A percentile compares a stretch with the other conserved stretches of the same genome.
Conservation (phyloP, 2,329 filamentous ascomycete species). For the Verticillium tricorpus region DNA sequence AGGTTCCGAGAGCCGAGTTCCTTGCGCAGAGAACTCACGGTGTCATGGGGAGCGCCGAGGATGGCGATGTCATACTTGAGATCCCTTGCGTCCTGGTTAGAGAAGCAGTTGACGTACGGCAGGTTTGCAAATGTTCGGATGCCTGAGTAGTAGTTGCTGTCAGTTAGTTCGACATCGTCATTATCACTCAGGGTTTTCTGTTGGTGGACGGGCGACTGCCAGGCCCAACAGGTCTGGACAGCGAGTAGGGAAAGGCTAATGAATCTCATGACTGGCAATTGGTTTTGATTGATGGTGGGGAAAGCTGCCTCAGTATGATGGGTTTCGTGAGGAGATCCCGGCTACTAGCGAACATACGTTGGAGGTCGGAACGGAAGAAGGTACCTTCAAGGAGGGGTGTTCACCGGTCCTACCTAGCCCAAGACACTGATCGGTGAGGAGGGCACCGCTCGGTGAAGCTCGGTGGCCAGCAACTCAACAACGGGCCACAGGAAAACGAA, state of each 20-base stretch:
- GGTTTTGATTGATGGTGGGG: no score
- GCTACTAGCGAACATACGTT: no score
- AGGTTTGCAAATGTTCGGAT: conserved; percentile 20
- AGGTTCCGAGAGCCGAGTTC: neutral
- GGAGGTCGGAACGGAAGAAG: no score
- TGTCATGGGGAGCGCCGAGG: conserved; percentile 23
- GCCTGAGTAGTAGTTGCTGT: conserved; percentile 11
- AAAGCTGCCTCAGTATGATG: no score
- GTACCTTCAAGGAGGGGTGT: neutral
- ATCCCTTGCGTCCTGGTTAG: conserved; percentile 5
- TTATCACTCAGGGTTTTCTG: neutral
- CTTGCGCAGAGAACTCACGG: conserved; percentile 12
- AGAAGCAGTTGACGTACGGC: conserved; percentile 19
- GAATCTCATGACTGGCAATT: neutral
- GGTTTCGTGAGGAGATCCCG: no score
- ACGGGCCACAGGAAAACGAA: neutral
- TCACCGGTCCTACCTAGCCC: neutral
- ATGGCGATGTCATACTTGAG: conserved; percentile 21
- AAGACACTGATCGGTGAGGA: neutral
- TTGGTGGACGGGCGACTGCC: neutral
- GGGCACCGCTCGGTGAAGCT: neutral
- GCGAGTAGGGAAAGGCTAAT: neutral
- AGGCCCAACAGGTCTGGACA: neutral
- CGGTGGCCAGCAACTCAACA: no score
- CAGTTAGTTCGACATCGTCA: conserved; percentile 11